phyloP scores from a whole-genome alignment of 2,329 filamentous ascomycete species.

The Beauveria varroae region DNA sequence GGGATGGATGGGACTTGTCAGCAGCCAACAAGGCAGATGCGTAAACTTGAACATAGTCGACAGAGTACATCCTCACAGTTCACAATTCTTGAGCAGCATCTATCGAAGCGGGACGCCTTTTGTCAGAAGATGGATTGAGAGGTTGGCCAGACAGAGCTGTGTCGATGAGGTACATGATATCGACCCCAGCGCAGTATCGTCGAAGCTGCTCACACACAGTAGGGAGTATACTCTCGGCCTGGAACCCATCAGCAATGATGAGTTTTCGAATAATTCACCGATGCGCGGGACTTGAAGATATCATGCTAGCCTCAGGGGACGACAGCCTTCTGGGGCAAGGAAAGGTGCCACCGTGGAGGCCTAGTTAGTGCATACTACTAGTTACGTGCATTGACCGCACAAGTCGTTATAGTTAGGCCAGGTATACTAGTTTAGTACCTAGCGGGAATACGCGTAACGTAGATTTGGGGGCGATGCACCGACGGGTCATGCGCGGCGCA shows the following conservation, averaged over 20 bases:
- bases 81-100: too few relatives aligned
- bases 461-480: background rate
- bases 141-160: too few relatives aligned
- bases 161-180: background rate
- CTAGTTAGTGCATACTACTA: background rate
- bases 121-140: too few relatives aligned
- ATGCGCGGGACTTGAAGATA: background rate
- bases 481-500: background rate
- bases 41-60: too few relatives aligned
- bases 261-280: background rate
- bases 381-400: background rate
- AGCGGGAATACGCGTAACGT: background rate
- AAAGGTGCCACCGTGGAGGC: background rate
- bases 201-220: too few relatives aligned
- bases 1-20: too few relatives aligned
- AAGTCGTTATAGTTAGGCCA: background rate
- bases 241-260: too few relatives aligned
- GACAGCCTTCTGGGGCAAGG: background rate
- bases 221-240: too few relatives aligned
- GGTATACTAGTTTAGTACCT: background rate
- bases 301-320: background rate
- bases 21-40: too few relatives aligned
- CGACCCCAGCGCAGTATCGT: too few relatives aligned
- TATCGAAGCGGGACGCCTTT: too few relatives aligned
- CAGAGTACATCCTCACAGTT: too few relatives aligned